Conservation (phyloP, 169 alveolate species). For the Eimeria tenella region DNA sequence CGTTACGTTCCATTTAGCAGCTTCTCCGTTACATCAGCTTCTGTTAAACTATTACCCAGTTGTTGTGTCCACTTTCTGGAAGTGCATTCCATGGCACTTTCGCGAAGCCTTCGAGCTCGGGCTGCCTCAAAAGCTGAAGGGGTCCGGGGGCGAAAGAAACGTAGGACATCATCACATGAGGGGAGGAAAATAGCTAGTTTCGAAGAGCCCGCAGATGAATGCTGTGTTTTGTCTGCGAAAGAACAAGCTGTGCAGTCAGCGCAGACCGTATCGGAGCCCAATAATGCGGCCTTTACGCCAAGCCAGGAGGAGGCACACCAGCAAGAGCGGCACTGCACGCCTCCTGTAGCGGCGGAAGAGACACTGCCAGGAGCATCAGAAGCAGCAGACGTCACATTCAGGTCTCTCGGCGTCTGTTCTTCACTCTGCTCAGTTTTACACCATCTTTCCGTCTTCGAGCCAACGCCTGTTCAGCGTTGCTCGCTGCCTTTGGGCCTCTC, state of each 20-base stretch:
- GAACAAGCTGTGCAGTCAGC: background rate
- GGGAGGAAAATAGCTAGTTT: background rate
- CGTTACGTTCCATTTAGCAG: too few relatives aligned
- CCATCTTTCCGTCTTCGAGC: constrained; percentile 64
- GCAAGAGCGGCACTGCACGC: background rate
- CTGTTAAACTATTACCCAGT: background rate
- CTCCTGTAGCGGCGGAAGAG: background rate
- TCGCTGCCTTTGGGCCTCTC: constrained; percentile 95
- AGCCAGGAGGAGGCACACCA: background rate
- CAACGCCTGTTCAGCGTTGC: constrained; percentile 92
- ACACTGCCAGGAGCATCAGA: background rate
- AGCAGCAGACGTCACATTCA: constrained; percentile 19
- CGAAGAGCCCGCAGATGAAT: background rate
- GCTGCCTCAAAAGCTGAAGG: background rate
- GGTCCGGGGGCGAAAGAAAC: background rate
- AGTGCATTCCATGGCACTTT: constrained; percentile 30
- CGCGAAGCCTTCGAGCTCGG: constrained; percentile 30
- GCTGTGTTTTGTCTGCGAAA: background rate
- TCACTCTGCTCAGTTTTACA: constrained; percentile 58
- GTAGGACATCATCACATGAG: background rate
- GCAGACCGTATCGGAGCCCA: background rate
- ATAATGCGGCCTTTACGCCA: background rate
- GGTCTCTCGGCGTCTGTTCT: constrained; percentile 75
- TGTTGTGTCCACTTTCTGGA: background rate
- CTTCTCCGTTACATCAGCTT: too few relatives aligned